Conservation (phyloP, 768 basidiomycete genomes). For the Psilocybe cyanescens region DNA sequence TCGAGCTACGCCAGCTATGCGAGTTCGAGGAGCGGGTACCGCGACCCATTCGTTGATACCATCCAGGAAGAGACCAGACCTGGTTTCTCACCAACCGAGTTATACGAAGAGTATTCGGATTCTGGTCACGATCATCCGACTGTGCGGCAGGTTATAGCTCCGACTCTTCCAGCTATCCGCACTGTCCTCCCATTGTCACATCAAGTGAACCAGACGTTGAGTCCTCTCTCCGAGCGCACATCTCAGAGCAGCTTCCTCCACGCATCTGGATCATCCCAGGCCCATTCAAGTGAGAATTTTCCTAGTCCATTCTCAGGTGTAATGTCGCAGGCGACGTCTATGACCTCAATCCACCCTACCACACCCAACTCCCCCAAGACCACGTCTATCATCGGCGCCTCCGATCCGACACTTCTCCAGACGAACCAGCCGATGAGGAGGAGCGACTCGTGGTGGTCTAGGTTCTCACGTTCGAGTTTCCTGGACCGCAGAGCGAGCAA, state of each 20-base stretch:
- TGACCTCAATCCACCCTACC: slow-evolving; percentile 25
- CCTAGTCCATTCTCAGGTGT: slow-evolving; percentile 29
- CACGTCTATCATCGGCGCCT: slow-evolving; percentile 48
- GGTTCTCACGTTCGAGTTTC: slow-evolving; percentile 68
- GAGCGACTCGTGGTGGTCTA: slow-evolving; percentile 79
- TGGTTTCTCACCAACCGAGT: slow-evolving; percentile 26
- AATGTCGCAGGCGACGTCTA: slow-evolving; percentile 30
- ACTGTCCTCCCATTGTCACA: slow-evolving; percentile 37
- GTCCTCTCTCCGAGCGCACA: slow-evolving; percentile 41
- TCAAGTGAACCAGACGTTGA: slow-evolving; percentile 35
- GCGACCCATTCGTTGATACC: slow-evolving; percentile 53
- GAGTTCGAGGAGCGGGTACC: slow-evolving; percentile 43
- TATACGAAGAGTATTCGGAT: slow-evolving; percentile 17
- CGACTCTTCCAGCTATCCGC: slow-evolving; percentile 28
- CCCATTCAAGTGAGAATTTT: slow-evolving; percentile 29
- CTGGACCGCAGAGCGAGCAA: slow-evolving; percentile 60
- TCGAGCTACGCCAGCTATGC: slow-evolving; percentile 43
- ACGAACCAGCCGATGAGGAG: slow-evolving; percentile 57
- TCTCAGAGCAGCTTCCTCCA: slow-evolving; percentile 36
- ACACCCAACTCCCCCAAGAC: slow-evolving; percentile 28
- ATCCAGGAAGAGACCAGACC: slow-evolving; percentile 33
- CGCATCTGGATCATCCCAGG: slow-evolving; percentile 30
- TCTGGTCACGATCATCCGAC: slow-evolving; percentile 17
- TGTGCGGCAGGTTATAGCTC: slow-evolving; percentile 20
- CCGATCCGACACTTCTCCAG: slow-evolving; percentile 26